These are phyloP conservation scores for Paxillus rubicundulus DNA, from an alignment of 768 basidiomycete genomes.

Conservation along the genomic window DNA sequence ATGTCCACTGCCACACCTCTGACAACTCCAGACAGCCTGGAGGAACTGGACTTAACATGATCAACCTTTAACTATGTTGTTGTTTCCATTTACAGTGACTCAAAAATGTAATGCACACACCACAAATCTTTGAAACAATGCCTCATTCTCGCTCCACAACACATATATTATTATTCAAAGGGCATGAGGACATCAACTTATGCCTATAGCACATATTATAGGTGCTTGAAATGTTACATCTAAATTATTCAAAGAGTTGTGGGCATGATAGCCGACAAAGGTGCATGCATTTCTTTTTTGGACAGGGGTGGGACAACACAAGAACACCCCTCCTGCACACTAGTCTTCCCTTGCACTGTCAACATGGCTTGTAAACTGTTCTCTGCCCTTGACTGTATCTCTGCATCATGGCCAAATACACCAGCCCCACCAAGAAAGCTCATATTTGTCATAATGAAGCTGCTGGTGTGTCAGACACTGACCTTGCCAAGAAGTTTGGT, in stretches of 20 bases:
- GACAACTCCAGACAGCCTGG: too few relatives aligned
- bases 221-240: not conserved
- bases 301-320: not conserved
- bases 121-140: not conserved
- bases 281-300: not conserved
- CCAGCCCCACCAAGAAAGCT: conserved; percentile 11
- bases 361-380: not conserved
- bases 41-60: too few relatives aligned
- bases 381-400: not conserved
- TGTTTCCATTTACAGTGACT: not conserved
- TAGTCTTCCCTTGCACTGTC: not conserved
- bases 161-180: not conserved
- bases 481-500: conserved; percentile 1
- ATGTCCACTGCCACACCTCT: too few relatives aligned
- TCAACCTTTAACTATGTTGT: too few relatives aligned
- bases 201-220: not conserved
- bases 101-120: not conserved
- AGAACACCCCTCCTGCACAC: not conserved
- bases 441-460: conserved; percentile 2
- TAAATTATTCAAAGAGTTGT: not conserved
- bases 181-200: not conserved
- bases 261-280: not conserved
- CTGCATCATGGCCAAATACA: not conserved
- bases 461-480: not conserved
- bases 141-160: not conserved